Evolutionary conservation across 2,329 filamentous ascomycete genomes (phyloP), one percentile per base, ranked within the genome.

Genomic region (Westerdykella sp.): DNA sequence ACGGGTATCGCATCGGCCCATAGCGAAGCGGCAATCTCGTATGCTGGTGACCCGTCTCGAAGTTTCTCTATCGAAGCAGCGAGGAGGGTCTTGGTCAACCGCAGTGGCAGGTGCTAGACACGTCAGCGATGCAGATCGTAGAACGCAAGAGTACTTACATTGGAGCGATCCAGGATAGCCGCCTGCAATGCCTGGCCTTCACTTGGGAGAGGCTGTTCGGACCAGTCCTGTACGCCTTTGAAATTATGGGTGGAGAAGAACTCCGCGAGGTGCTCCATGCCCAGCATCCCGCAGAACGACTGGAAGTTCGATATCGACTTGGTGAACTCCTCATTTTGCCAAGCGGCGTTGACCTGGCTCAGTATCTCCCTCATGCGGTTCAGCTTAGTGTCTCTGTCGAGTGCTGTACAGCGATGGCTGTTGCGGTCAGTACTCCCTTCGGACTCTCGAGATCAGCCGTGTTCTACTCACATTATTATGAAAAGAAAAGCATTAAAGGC

Each of bases 401-500:
- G 76, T 35, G 81, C 82, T 16, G 77, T 83, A 30, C 88, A 83
- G 46, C 93, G 87, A 66, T 97, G 91, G 56, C 85, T 86, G 43
- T 14, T 22, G 13, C 12, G 13, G 42, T 57, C 43, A 55, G 39
- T 11, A 40, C 25, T 28, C 25, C 7, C 9, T 35, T 35, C 34
- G 11, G 34, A 15, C 7, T 15, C 14, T 5, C 6, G 5, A 4
- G 13, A 35, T 28, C 30, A 11, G 51, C 15, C 21, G 10, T 11
- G 14, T 30, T 13, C 13, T 34, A 63, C 74, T 60, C 70, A 85
- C 79, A 93, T 84, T 49, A 98, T 93, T 46, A 95, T 93, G 63
- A 98, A 94, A 1, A 97, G 74, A 50, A 97, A 91, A 9, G 89
- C 91, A 54, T 83, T 86, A 57, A 94, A 90, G 1, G 90, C 87